Percentiles rank a stretch among this genome's conserved stretches.
These are phyloP conservation scores for Pseudogymnoascus sp. DNA, from an alignment of 2,329 filamentous ascomycete genomes.

Conservation along the genomic window DNA sequence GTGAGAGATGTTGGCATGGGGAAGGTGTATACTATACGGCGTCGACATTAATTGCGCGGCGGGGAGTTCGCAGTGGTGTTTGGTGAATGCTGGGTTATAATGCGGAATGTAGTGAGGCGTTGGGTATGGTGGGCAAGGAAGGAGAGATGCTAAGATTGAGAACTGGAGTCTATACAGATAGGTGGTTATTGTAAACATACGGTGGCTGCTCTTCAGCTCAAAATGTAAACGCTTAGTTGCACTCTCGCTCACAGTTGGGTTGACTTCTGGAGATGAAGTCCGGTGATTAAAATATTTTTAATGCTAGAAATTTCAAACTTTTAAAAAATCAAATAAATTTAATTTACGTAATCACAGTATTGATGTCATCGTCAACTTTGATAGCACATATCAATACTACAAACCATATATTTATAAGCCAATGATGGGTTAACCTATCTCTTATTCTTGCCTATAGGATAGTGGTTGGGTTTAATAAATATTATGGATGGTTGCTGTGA, in stretches of 20 bases:
- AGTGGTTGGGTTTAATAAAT: not conserved
- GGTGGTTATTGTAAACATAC: conserved; percentile 6
- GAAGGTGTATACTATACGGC: conserved; percentile 5
- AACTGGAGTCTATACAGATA: not conserved
- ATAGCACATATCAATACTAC: too few relatives aligned
- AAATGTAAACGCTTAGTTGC: not conserved
- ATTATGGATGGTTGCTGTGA: not conserved
- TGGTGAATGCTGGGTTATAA: not conserved
- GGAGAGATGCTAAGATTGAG: not conserved
- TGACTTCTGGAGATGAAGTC: not conserved
- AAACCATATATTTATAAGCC: not conserved
- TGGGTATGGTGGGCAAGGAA: not conserved
- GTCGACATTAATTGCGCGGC: conserved; percentile 1
- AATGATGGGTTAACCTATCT: not conserved
- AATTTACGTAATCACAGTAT: not conserved
- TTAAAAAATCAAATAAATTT: not conserved
- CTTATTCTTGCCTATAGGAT: not conserved
- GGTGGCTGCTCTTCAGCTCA: not conserved
- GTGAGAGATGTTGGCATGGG: not conserved
- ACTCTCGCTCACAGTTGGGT: not conserved
- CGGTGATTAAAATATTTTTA: not conserved
- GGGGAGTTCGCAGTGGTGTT: conserved; percentile 1
- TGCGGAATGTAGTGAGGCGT: not conserved
- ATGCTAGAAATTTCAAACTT: not conserved
- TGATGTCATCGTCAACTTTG: not conserved